Evolutionary conservation across 2,329 filamentous ascomycete genomes (phyloP).

Genomic region (Fusarium begoniae): DNA sequence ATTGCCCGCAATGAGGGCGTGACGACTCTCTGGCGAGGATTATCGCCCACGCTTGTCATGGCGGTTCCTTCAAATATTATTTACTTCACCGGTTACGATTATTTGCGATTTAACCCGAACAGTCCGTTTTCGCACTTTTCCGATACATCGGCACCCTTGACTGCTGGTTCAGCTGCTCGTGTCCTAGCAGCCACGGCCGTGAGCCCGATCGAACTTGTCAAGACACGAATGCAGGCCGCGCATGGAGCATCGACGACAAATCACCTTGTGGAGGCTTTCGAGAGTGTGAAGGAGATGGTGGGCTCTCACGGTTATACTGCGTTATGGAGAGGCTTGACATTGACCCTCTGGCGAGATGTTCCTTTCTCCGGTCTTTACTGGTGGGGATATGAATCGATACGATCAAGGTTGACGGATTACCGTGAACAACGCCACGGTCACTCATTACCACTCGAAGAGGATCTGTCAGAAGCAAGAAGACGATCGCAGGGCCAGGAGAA

Average conservation of each 20-base stretch:
- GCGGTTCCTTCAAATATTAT: constrained; percentile 95
- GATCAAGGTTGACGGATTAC: constrained; percentile 74
- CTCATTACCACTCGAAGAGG: constrained; percentile 45
- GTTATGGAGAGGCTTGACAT: constrained; percentile 87
- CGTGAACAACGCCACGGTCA: constrained; percentile 64
- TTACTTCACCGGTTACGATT: constrained; percentile 98
- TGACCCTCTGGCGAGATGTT: constrained; percentile 96
- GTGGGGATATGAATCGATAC: constrained; percentile 93
- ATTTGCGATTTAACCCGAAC: constrained; percentile 77
- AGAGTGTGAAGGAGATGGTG: constrained; percentile 83
- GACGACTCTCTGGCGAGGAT: constrained; percentile 86
- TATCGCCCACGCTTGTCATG: constrained; percentile 96
- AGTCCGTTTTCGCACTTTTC: constrained; percentile 75
- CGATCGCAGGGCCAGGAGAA: constrained; percentile 73
- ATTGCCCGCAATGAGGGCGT: constrained; percentile 94
- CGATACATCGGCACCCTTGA: constrained; percentile 80
- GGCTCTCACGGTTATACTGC: constrained; percentile 78
- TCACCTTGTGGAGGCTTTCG: constrained; percentile 82
- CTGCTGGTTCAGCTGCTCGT: constrained; percentile 81
- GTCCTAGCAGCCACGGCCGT: constrained; percentile 84
- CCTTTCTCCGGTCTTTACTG: constrained; percentile 98
- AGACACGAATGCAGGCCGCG: constrained; percentile 89
- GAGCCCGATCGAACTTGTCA: constrained; percentile 91
- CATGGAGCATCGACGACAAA: constrained; percentile 65
- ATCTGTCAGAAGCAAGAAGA: constrained; percentile 55